A percentile compares a stretch with the other conserved stretches of the same genome.
Conservation (phyloP, 2,329 filamentous ascomycete genomes). For the Aspergillus sp. region DNA sequence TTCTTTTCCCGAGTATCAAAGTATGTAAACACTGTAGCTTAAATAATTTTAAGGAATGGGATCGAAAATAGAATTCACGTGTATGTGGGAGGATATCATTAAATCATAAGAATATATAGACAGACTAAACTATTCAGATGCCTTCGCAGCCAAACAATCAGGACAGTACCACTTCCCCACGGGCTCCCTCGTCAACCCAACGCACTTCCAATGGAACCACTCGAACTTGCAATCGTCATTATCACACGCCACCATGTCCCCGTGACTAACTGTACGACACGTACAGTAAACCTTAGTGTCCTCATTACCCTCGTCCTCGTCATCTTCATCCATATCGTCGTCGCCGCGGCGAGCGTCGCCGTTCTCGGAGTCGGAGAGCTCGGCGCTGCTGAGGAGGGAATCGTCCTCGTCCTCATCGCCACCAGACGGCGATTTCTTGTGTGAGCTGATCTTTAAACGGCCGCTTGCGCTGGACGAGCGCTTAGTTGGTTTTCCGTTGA, state of each 20-base stretch:
- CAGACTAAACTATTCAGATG: neutral
- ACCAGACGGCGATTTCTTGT: conserved; percentile 44
- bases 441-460: conserved; percentile 31
- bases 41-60: too few species aligned
- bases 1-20: too few species aligned
- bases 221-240: conserved; percentile 64
- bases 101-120: neutral
- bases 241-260: conserved; percentile 68
- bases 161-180: conserved; percentile 59
- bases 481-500: conserved; percentile 39
- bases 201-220: conserved; percentile 68
- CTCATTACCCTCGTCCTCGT: conserved; percentile 53
- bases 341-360: conserved; percentile 31
- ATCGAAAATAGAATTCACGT: too few species aligned
- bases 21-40: too few species aligned
- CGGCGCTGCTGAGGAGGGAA: conserved; percentile 53
- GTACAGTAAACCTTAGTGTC: conserved; percentile 66
- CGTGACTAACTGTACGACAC: conserved; percentile 64
- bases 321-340: conserved; percentile 47
- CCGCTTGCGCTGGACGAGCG: conserved; percentile 43
- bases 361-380: conserved; percentile 49
- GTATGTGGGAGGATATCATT: neutral
- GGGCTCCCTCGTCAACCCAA: conserved; percentile 61
- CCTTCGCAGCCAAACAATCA: conserved; percentile 44
- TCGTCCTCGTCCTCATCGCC: conserved; percentile 53